Evolutionary conservation across 306 rosid species (phyloP).

Genomic region (Gillenia trifoliata): DNA sequence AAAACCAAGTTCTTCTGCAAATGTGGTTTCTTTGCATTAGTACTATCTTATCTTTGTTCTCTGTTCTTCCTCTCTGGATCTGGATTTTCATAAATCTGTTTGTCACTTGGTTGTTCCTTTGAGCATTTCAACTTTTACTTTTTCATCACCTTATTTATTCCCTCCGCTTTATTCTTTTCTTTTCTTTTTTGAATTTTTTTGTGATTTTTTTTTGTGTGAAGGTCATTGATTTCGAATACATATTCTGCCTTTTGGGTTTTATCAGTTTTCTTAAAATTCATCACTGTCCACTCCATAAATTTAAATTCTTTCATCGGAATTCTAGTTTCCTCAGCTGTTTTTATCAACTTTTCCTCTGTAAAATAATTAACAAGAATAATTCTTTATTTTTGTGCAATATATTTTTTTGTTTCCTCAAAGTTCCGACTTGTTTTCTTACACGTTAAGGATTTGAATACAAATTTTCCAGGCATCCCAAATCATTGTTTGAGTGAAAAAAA

Average conservation of each 20-base stretch:
- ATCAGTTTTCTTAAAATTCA: not conserved
- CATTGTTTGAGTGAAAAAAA: slow-evolving; percentile 13
- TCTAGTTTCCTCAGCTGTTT: not conserved
- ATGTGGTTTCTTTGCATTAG: slow-evolving; percentile 8
- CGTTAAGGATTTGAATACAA: slow-evolving; percentile 15
- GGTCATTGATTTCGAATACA: not conserved
- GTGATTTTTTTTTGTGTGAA: not conserved
- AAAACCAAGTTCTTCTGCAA: slow-evolving; percentile 21
- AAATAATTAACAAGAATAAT: too few species aligned
- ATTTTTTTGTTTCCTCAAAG: not conserved
- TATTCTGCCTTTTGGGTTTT: slow-evolving; percentile 8
- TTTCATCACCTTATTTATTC: slow-evolving; percentile 9
- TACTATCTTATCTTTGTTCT: slow-evolving; percentile 10
- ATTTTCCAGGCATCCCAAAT: slow-evolving; percentile 1
- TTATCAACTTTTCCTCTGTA: too few species aligned
- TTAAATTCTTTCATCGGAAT: not conserved
- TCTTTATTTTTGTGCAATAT: too few species aligned
- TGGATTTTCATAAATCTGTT: slow-evolving; percentile 25
- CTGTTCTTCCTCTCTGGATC: slow-evolving; percentile 16
- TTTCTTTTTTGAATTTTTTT: not conserved
- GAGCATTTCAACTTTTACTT: slow-evolving; percentile 13
- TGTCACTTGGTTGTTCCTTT: slow-evolving; percentile 17
- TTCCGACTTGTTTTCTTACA: slow-evolving; percentile 12
- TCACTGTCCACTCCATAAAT: not conserved
- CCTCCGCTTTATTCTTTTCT: slow-evolving; percentile 8